A percentile compares a stretch with the other conserved stretches of the same genome.
Conservation (phyloP, 495 filamentous ascomycete species). For the Glonium stellatum region DNA sequence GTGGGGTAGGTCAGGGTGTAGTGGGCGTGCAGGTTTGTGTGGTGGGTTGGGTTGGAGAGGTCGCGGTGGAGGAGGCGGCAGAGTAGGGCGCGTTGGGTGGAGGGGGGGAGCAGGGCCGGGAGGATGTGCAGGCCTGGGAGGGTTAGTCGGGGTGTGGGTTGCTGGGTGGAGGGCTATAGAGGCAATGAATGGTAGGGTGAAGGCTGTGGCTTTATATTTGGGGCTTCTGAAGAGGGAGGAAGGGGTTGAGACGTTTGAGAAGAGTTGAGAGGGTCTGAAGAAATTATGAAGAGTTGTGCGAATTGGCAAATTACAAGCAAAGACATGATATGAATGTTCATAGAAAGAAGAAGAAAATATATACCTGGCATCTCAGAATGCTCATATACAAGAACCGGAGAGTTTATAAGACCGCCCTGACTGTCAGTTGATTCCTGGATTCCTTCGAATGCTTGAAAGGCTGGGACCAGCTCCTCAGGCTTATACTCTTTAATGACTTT, state of each 20-base stretch:
- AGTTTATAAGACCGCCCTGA: not conserved
- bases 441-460: constrained; percentile 10
- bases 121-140: constrained; percentile 63
- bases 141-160: constrained; percentile 1
- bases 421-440: not conserved
- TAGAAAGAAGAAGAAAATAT: not conserved
- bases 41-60: constrained; percentile 63
- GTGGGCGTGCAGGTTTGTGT: constrained; percentile 83
- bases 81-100: constrained; percentile 61
- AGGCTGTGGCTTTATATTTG: too few relatives aligned
- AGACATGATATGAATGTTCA: not conserved
- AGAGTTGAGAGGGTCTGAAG: not conserved
- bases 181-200: too few relatives aligned
- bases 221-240: too few relatives aligned
- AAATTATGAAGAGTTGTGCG: constrained; percentile 4
- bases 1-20: constrained; percentile 65
- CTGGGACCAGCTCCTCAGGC: constrained; percentile 2
- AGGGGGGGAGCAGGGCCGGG: constrained; percentile 61
- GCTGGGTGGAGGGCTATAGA: too few relatives aligned
- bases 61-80: constrained; percentile 69
- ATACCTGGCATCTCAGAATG: constrained; percentile 36
- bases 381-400: constrained; percentile 19
- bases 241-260: not conserved
- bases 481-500: constrained; percentile 11
- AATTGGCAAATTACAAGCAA: too few relatives aligned